phyloP scores from a whole-genome alignment of 257 asterid species.

The Fraxinus anomala region DNA sequence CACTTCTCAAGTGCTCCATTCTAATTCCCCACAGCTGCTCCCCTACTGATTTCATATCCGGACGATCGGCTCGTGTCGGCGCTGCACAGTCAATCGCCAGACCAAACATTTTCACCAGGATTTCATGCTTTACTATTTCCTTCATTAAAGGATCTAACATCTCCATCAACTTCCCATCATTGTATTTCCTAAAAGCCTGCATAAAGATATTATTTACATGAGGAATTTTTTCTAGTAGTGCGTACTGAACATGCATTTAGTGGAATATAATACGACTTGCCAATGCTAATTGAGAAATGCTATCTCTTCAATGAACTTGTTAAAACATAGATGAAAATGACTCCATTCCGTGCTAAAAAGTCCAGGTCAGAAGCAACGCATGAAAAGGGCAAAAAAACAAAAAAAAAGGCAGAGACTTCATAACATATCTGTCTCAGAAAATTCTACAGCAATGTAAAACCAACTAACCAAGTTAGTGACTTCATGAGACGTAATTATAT shows the following conservation, averaged over 20 bases:
- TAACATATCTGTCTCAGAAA: too few relatives aligned
- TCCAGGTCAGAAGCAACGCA: not conserved
- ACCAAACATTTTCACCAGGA: conserved; percentile 64
- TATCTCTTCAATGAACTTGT: not conserved
- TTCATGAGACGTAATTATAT: too few relatives aligned
- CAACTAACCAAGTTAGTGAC: too few relatives aligned
- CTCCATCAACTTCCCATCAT: conserved; percentile 49
- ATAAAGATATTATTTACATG: not conserved
- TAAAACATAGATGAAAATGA: not conserved
- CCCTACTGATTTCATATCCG: conserved; percentile 78
- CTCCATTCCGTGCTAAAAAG: not conserved
- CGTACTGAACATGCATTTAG: not conserved
- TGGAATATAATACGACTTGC: not conserved
- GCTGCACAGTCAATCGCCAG: conserved; percentile 89
- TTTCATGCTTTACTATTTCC: conserved; percentile 50
- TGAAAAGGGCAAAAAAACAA: not conserved
- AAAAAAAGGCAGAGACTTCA: not conserved
- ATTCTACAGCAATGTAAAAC: too few relatives aligned
- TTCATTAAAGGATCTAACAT: conserved; percentile 74
- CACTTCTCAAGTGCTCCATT: conserved; percentile 70
- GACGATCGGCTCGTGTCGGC: conserved; percentile 81
- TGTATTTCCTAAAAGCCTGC: conserved; percentile 80
- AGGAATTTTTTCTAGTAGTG: not conserved
- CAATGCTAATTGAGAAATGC: too few relatives aligned
- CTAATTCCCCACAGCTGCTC: conserved; percentile 91